Base-by-base conservation (phyloP, 768 basidiomycete species). In the Steccherinum ochraceum region DNA sequence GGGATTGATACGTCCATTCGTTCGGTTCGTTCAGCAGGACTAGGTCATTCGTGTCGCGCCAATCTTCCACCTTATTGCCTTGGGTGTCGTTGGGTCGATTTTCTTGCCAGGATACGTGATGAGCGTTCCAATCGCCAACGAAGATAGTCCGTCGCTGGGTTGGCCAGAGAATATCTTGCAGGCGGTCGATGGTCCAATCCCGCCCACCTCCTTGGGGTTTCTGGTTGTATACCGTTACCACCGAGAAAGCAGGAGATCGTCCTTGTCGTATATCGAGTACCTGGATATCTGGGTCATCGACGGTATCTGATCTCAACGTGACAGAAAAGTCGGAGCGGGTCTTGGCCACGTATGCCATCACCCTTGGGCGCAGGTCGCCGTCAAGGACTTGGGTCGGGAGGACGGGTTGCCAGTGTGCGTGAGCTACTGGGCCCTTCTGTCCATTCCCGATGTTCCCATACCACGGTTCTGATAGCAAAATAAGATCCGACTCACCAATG, bases 41-140 rank as follows among this genome's bases (percentile, higher is more conserved):
- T 11, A 39, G 35, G 35, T 11, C 11, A n/a, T 39, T 11, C 11
- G 11, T n/a, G 11, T 11, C 35, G n/a, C 35, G 18, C 40, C 40
- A 19, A 40, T 16, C 40, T 7, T 20, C 40, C n/a, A 25, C 45
- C 40, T 42, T 43, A 45, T 53, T 54, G 30, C 54, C 25, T 24
- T 40, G 23, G 41, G 45, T 26, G 35, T 39, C 35, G n/a, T 39
- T 39, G 35, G 11, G 11, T 11, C 35, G n/a, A n/a, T 39, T 39
- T 11, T 39, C 35, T n/a, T 39, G 35, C 35, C 35, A 39, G n/a
- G 11, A 11, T 39, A 11, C 35, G 35, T 18, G 56, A 56, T 25
- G 52, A 53, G 24, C 64, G 60, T 50, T 69, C 64, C 18, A n/a
- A n/a, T n/a, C n/a, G n/a, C n/a, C n/a, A n/a, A n/a, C n/a, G n/a